Conservation (phyloP, 805 yeast species). For the Starmerella gropengiesseri region DNA sequence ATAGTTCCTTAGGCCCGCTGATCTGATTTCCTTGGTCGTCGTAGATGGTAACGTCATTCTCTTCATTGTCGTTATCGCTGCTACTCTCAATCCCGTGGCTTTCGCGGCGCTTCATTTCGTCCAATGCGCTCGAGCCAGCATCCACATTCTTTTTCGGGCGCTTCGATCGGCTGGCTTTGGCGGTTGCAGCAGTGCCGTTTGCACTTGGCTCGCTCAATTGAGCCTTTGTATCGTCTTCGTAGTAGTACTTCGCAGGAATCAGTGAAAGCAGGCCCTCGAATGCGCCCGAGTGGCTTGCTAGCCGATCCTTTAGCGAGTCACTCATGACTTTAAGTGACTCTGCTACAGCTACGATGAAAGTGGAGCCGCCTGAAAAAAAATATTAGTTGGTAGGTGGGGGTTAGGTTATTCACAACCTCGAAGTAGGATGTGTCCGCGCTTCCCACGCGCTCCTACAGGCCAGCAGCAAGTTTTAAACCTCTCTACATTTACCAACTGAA, state of each 20-base stretch:
- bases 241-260: constrained; percentile 89
- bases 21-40: constrained; percentile 29
- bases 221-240: constrained; percentile 76
- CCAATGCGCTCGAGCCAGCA: constrained; percentile 28
- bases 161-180: constrained; percentile 57
- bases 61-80: constrained; percentile 17
- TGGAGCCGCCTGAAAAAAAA: not conserved
- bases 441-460: too few species aligned
- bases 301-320: constrained; percentile 28
- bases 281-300: constrained; percentile 34
- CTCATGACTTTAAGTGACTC: constrained; percentile 18
- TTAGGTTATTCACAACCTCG: too few species aligned
- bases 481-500: constrained; percentile 15
- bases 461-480: too few species aligned
- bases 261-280: constrained; percentile 81
- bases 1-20: constrained; percentile 24
- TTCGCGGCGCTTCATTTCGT: constrained; percentile 27
- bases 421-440: too few species aligned
- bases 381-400: not conserved
- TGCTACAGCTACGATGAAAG: not conserved
- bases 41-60: constrained; percentile 20
- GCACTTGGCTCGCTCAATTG: too few species aligned
- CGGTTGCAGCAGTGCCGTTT: not conserved
- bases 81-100: constrained; percentile 24
- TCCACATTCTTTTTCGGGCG: constrained; percentile 65